These are phyloP conservation scores for Pisolithus albus DNA, from an alignment of 768 basidiomycete genomes.

Conservation along the genomic window DNA sequence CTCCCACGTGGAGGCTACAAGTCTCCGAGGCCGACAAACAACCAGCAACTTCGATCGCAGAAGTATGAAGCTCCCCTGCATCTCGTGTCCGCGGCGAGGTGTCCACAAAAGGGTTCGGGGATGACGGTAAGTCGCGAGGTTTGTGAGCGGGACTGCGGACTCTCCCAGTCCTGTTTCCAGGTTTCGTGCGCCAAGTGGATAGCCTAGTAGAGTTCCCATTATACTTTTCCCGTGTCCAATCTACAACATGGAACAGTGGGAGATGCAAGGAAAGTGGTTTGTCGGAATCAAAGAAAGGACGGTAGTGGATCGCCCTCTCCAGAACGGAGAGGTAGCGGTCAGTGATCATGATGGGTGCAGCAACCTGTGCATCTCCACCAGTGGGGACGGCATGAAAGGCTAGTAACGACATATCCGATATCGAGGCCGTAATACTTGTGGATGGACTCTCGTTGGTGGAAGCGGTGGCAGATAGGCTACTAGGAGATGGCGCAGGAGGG, in stretches of 20 bases:
- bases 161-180: conserved; percentile 17
- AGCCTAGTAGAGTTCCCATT: conserved; percentile 42
- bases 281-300: conserved; percentile 29
- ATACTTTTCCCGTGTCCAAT: conserved; percentile 52
- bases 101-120: conserved; percentile 12
- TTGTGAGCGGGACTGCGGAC: conserved; percentile 14
- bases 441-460: not conserved
- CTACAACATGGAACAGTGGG: conserved; percentile 51
- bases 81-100: conserved; percentile 11
- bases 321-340: conserved; percentile 62
- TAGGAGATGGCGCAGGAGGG: conserved; percentile 4
- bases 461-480: conserved; percentile 1
- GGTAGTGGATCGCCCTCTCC: conserved; percentile 40
- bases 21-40: not conserved
- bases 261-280: conserved; percentile 25
- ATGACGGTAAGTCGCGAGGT: conserved; percentile 9
- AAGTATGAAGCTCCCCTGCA: conserved; percentile 8
- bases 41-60: conserved; percentile 17
- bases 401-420: conserved; percentile 53
- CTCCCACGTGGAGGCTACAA: conserved; percentile 28
- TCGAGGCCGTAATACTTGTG: conserved; percentile 12
- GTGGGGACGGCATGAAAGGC: conserved; percentile 32
- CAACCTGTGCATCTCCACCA: conserved; percentile 20
- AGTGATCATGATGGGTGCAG: conserved; percentile 66
- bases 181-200: conserved; percentile 56